A percentile compares a stretch with the other conserved stretches of the same genome.
Evolutionary conservation across 208 protist genomes (phyloP).

Genomic region (Trypanosoma congolense): DNA sequence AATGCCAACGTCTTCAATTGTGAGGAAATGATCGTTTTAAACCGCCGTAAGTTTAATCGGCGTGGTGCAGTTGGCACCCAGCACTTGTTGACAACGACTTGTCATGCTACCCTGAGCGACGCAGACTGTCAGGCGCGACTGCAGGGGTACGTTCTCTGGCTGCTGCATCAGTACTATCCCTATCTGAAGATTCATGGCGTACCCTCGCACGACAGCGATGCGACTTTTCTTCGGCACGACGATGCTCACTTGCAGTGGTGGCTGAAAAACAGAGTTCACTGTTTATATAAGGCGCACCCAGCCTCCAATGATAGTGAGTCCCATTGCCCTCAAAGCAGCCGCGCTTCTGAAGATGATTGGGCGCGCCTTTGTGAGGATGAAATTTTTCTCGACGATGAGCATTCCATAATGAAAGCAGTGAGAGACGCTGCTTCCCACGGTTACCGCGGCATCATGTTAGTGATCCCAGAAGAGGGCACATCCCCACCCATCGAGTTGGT

Average conservation of each 20-base stretch:
- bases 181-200: constrained; percentile 38
- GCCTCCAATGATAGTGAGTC: constrained; percentile 13
- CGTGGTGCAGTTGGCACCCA: constrained; percentile 74
- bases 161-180: constrained; percentile 77
- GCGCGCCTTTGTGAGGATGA: constrained; percentile 29
- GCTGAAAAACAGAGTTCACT: constrained; percentile 24
- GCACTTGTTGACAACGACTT: constrained; percentile 37
- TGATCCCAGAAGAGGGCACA: constrained; percentile 57
- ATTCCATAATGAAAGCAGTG: constrained; percentile 26
- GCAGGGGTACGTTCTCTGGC: constrained; percentile 52
- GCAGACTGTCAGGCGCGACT: constrained; percentile 9
- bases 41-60: constrained; percentile 61
- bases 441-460: constrained; percentile 56
- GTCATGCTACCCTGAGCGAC: constrained; percentile 18
- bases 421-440: constrained; percentile 15
- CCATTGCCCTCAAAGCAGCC: too few relatives aligned
- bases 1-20: constrained; percentile 85
- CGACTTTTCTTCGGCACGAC: constrained; percentile 46
- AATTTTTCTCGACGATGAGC: constrained; percentile 52
- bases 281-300: constrained; percentile 32
- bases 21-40: constrained; percentile 54
- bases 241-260: constrained; percentile 32
- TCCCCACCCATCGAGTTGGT: constrained; percentile 42
- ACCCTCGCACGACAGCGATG: background rate
- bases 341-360: constrained; percentile 1